phyloP scores from a whole-genome alignment of 2,329 filamentous ascomycete genomes.

The Penicillium sp. region DNA sequence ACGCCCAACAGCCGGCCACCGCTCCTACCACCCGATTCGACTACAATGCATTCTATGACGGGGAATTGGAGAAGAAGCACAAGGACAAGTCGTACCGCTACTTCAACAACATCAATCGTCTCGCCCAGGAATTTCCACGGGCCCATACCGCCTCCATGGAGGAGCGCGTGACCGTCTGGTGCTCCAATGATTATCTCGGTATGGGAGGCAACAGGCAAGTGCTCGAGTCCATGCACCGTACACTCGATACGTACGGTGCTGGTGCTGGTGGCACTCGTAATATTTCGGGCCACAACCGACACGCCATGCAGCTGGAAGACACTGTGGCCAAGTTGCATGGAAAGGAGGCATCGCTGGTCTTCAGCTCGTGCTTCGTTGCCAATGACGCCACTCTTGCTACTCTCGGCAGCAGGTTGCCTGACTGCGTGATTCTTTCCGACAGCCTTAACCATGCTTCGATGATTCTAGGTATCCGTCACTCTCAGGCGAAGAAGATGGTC shows the following conservation, averaged over 20 bases:
- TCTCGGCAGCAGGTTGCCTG: slow-evolving; percentile 91
- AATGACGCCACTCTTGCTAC: slow-evolving; percentile 97
- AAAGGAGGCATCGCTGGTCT: slow-evolving; percentile 89
- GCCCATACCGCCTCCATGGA: slow-evolving; percentile 84
- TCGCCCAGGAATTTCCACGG: slow-evolving; percentile 92
- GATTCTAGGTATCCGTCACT: slow-evolving; percentile 98
- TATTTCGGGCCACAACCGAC: slow-evolving; percentile 96
- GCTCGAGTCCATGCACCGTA: slow-evolving; percentile 88
- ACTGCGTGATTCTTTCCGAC: slow-evolving; percentile 97
- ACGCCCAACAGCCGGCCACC: slow-evolving; percentile 50
- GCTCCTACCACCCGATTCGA: slow-evolving; percentile 67
- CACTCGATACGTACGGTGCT: slow-evolving; percentile 89
- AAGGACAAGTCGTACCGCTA: slow-evolving; percentile 99
- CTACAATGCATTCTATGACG: slow-evolving; percentile 85
- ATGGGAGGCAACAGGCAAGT: slow-evolving; percentile 93
- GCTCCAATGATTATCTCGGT: slow-evolving; percentile 97
- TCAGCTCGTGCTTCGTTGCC: slow-evolving; percentile 96
- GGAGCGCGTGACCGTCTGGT: slow-evolving; percentile 95
- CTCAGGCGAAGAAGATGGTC: slow-evolving; percentile 93
- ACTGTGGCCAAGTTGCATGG: slow-evolving; percentile 84
- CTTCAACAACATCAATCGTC: slow-evolving; percentile 99
- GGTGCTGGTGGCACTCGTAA: slow-evolving; percentile 95
- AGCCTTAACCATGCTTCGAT: slow-evolving; percentile 97
- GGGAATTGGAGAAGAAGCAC: slow-evolving; percentile 96
- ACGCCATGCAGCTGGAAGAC: slow-evolving; percentile 80